phyloP scores from a whole-genome alignment of 2,329 filamentous ascomycete species.

The Fonsecaea monophora region DNA sequence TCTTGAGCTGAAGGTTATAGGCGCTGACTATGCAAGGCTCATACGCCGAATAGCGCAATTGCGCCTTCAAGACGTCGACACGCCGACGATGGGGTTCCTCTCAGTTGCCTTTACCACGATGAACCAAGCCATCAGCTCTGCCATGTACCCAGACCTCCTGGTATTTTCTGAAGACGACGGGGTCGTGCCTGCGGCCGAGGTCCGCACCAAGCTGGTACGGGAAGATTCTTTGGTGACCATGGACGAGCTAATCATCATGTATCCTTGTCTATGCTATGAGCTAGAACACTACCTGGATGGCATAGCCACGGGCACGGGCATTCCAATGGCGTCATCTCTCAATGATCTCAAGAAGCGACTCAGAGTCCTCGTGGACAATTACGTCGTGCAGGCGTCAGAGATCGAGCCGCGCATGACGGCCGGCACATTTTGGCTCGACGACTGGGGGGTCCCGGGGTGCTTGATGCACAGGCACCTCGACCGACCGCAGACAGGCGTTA shows the following conservation, averaged over 20 bases:
- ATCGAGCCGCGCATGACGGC: constrained; percentile 30
- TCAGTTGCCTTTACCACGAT: constrained; percentile 18
- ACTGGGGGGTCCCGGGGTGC: not conserved
- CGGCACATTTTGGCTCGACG: constrained; percentile 27
- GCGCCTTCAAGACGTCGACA: not conserved
- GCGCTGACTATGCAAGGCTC: constrained; percentile 15
- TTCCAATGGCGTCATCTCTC: not conserved
- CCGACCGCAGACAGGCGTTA: not conserved
- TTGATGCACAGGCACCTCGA: constrained; percentile 10
- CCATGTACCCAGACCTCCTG: constrained; percentile 25
- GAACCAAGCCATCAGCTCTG: constrained; percentile 28
- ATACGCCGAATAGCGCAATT: constrained; percentile 2
- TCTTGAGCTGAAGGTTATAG: constrained; percentile 13
- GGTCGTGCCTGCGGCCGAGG: constrained; percentile 12
- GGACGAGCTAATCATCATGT: constrained; percentile 8
- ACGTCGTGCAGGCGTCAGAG: constrained; percentile 14
- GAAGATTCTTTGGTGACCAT: not conserved
- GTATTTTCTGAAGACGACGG: constrained; percentile 18
- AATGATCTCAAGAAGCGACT: constrained; percentile 2
- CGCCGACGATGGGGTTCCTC: constrained; percentile 10
- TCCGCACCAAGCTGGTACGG: not conserved
- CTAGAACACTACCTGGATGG: not conserved
- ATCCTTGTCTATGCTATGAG: not conserved
- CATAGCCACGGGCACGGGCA: too few species aligned
- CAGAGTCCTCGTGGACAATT: constrained; percentile 26